Conservation (phyloP, 805 yeast species). For the Candida odintsovae region DNA sequence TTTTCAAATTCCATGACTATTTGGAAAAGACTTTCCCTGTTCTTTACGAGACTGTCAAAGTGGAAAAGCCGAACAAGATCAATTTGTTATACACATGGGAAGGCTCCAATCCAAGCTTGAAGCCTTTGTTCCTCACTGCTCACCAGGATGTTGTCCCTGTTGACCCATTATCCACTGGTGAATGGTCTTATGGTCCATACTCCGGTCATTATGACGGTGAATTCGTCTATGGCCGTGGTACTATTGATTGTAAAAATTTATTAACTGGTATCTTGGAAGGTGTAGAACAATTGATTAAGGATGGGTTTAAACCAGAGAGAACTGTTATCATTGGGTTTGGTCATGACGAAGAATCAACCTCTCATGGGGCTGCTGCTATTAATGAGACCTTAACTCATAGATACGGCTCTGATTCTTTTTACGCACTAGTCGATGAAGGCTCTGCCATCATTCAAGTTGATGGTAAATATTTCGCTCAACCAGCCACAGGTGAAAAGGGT, state of each 20-base stretch:
- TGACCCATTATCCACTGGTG: constrained; percentile 44
- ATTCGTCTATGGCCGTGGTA: constrained; percentile 70
- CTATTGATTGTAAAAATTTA: constrained; percentile 68
- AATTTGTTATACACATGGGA: constrained; percentile 63
- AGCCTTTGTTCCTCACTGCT: constrained; percentile 68
- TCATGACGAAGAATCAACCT: constrained; percentile 62
- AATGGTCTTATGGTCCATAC: constrained; percentile 69
- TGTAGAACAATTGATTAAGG: constrained; percentile 45
- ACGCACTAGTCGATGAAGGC: constrained; percentile 73
- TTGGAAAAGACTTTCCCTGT: constrained; percentile 52
- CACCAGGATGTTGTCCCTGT: constrained; percentile 87
- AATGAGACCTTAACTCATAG: constrained; percentile 40
- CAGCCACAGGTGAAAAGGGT: constrained; percentile 45
- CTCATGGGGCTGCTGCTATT: constrained; percentile 39
- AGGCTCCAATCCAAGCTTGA: constrained; percentile 45
- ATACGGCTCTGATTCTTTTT: constrained; percentile 57
- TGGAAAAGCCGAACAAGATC: constrained; percentile 53
- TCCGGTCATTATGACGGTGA: constrained; percentile 60
- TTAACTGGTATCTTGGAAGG: constrained; percentile 64
- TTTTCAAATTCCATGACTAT: constrained; percentile 41
- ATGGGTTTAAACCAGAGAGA: constrained; percentile 54
- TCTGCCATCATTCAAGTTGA: constrained; percentile 29
- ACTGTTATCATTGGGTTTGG: constrained; percentile 64
- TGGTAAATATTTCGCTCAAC: constrained; percentile 36
- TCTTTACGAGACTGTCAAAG: constrained; percentile 38